Conservation (phyloP, 2,329 filamentous ascomycete genomes). For the Tolypocladium nubicola region DNA sequence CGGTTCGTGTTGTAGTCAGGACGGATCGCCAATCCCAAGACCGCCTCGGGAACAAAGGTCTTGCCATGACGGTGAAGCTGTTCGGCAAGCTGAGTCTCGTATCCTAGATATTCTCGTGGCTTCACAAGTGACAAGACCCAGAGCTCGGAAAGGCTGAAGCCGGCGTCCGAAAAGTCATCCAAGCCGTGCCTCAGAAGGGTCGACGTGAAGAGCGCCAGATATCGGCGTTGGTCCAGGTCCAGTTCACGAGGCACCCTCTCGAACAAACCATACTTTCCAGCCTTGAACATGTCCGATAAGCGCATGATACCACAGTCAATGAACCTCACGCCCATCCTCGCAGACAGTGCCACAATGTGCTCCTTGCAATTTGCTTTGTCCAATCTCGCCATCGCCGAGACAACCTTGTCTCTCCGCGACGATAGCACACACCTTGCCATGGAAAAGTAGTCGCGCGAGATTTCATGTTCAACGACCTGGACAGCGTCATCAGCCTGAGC, state of each 20-base stretch:
- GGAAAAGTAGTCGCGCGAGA: constrained; percentile 35
- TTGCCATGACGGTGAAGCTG: constrained; percentile 30
- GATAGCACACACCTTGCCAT: constrained; percentile 31
- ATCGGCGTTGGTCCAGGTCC: constrained; percentile 29
- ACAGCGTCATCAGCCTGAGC: constrained; percentile 35
- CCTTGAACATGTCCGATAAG: constrained; percentile 33
- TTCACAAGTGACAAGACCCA: constrained; percentile 43
- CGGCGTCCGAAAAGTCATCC: constrained; percentile 34
- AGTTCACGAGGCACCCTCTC: constrained; percentile 28
- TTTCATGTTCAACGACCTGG: constrained; percentile 34
- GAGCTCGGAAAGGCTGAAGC: constrained; percentile 35
- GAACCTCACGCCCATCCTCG: constrained; percentile 33
- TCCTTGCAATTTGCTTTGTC: constrained; percentile 27
- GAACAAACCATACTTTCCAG: constrained; percentile 40
- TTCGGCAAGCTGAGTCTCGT: constrained; percentile 39
- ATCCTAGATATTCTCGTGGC: constrained; percentile 32
- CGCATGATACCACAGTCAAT: constrained; percentile 32
- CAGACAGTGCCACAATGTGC: constrained; percentile 32
- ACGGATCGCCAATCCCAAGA: constrained; percentile 22
- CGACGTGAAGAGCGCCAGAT: constrained; percentile 39
- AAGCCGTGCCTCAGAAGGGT: constrained; percentile 35
- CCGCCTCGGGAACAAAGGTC: constrained; percentile 30
- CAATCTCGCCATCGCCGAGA: constrained; percentile 5
- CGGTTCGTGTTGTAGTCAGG: constrained; percentile 39
- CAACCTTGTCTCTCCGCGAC: constrained; percentile 4